Percentiles rank a stretch among this genome's conserved stretches.
Conservation (phyloP, 2,329 filamentous ascomycete genomes). For the Septoria petroselini region DNA sequence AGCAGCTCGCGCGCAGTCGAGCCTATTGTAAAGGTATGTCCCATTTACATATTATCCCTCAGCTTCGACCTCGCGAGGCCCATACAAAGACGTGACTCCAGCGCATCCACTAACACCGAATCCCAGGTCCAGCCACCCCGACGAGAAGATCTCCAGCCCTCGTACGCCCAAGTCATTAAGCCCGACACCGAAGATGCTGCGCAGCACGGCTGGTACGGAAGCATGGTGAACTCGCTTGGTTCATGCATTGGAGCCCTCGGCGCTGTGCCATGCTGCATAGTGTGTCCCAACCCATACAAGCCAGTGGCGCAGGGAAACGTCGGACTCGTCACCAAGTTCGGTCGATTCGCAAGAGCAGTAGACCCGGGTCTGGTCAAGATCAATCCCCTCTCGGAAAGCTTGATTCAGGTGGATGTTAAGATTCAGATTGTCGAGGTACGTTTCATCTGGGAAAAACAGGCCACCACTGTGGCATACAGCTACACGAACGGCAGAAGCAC, state of each 20-base stretch:
- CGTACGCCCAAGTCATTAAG: constrained; percentile 60
- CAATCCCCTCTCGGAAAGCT: constrained; percentile 87
- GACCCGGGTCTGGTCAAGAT: constrained; percentile 96
- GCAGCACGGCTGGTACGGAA: constrained; percentile 70
- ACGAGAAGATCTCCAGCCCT: constrained; percentile 78
- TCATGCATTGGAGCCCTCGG: constrained; percentile 71
- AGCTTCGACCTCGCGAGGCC: neutral
- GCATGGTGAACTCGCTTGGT: constrained; percentile 78
- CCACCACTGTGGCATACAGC: neutral
- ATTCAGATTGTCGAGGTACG: constrained; percentile 83
- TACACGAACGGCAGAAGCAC: no score
- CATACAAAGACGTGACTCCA: neutral
- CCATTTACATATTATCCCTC: neutral
- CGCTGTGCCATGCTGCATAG: constrained; percentile 84
- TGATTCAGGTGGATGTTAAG: constrained; percentile 96
- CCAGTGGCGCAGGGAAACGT: constrained; percentile 85
- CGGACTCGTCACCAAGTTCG: constrained; percentile 92
- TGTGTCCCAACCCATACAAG: constrained; percentile 72
- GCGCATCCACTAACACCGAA: neutral
- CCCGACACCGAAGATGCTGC: constrained; percentile 61
- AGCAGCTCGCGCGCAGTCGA: constrained; percentile 24
- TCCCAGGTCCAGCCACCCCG: constrained; percentile 69
- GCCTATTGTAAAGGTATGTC: constrained; percentile 41
- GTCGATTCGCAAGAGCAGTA: constrained; percentile 88
- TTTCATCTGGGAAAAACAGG: neutral